Evolutionary conservation across 805 yeast genomes (phyloP).

Genomic region (Zygotorulaspora florentina): DNA sequence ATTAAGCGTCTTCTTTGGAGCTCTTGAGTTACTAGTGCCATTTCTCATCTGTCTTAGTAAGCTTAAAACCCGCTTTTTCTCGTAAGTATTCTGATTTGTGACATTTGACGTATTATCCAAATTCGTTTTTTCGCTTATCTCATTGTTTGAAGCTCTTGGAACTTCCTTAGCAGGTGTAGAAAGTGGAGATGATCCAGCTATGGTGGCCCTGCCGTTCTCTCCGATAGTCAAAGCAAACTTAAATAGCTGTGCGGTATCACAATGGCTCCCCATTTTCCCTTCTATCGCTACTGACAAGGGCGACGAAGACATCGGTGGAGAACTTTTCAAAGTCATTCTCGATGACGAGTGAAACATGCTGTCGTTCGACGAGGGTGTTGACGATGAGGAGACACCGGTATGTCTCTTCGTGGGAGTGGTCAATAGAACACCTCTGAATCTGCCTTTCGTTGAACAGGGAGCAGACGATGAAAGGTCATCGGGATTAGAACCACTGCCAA

Average conservation of each 20-base stretch:
- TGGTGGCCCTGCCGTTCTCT: slow-evolving; percentile 34
- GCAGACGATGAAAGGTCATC: not conserved
- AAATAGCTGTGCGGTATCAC: slow-evolving; percentile 13
- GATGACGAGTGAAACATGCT: slow-evolving; percentile 22
- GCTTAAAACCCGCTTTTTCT: slow-evolving; percentile 27
- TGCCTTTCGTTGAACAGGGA: slow-evolving; percentile 16
- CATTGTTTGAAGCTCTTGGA: not conserved
- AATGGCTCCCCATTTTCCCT: not conserved
- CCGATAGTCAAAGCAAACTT: slow-evolving; percentile 31
- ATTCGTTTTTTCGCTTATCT: not conserved
- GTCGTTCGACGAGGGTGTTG: slow-evolving; percentile 22
- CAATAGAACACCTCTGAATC: slow-evolving; percentile 29
- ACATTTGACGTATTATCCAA: not conserved
- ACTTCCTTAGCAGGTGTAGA: slow-evolving; percentile 7
- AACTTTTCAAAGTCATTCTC: slow-evolving; percentile 14
- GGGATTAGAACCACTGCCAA: not conserved
- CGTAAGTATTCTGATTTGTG: slow-evolving; percentile 10
- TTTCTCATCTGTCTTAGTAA: slow-evolving; percentile 31
- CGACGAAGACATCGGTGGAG: slow-evolving; percentile 17
- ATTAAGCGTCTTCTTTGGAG: slow-evolving; percentile 4
- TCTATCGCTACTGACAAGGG: slow-evolving; percentile 7
- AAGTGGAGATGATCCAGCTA: slow-evolving; percentile 20
- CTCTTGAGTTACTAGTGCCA: slow-evolving; percentile 5
- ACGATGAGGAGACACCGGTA: slow-evolving; percentile 6
- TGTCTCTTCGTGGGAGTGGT: slow-evolving; percentile 23